phyloP scores from a whole-genome alignment of 2,329 filamentous ascomycete genomes.

The Arthrobotrys pseudoclavata region DNA sequence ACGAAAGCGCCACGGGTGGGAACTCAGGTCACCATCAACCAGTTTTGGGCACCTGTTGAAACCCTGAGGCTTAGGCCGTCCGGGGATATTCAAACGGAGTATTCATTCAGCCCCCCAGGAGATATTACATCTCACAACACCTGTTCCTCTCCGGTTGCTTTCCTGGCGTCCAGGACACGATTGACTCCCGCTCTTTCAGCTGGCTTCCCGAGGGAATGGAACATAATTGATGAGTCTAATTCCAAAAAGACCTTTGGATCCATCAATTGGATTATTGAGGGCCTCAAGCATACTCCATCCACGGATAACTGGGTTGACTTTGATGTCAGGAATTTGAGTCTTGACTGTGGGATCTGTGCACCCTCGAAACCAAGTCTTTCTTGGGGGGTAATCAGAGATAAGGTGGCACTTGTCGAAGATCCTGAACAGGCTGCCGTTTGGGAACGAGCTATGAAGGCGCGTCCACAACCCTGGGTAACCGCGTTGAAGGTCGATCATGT shows the following conservation, averaged over 20 bases:
- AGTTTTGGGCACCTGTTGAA: conserved; percentile 34
- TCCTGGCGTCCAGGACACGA: conserved; percentile 22
- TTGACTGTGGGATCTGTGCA: conserved; percentile 65
- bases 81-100: conserved; percentile 10
- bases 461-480: conserved; percentile 67
- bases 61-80: conserved; percentile 35
- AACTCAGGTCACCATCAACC: conserved; percentile 36
- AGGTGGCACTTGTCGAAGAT: conserved; percentile 70
- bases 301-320: conserved; percentile 60
- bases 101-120: conserved; percentile 8
- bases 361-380: conserved; percentile 66
- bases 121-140: conserved; percentile 10
- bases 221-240: conserved; percentile 29
- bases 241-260: conserved; percentile 61
- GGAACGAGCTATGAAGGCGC: conserved; percentile 70
- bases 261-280: conserved; percentile 65
- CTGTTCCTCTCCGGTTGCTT: conserved; percentile 28
- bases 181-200: conserved; percentile 21
- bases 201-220: conserved; percentile 22
- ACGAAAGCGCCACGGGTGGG: neutral
- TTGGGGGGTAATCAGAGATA: conserved; percentile 65
- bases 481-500: conserved; percentile 63
- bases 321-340: conserved; percentile 47
- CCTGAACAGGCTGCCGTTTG: conserved; percentile 69
- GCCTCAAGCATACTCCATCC: conserved; percentile 60